Evolutionary conservation across 83 land plant species (phyloP).

Genomic region (Thuja plicata): DNA sequence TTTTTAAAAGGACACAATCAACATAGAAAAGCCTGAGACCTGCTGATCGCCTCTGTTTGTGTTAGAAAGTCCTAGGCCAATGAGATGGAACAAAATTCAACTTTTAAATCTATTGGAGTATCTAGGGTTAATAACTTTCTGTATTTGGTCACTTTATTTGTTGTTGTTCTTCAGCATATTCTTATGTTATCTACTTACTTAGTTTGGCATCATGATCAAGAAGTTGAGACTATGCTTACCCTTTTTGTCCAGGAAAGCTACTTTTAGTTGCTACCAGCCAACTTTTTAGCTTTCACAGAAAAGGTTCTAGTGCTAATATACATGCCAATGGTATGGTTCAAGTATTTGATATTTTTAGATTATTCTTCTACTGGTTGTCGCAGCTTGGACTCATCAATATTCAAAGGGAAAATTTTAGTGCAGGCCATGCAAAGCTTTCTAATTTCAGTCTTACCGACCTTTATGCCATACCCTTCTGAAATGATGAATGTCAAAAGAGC

Average conservation of each 20-base stretch:
- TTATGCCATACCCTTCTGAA: constrained; percentile 7
- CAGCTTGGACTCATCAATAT: not conserved
- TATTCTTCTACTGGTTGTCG: not conserved
- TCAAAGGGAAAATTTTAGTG: not conserved
- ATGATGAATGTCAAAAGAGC: constrained; percentile 2
- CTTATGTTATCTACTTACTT: not conserved
- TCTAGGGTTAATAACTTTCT: not conserved
- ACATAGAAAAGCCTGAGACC: not conserved
- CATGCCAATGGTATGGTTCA: not conserved
- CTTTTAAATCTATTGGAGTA: not conserved
- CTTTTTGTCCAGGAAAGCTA: not conserved
- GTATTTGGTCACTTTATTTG: not conserved
- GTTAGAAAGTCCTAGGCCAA: not conserved
- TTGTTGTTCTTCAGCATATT: not conserved
- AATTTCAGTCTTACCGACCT: constrained; percentile 10
- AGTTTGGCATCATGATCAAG: not conserved
- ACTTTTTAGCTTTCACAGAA: not conserved
- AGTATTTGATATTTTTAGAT: not conserved
- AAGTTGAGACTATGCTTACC: not conserved
- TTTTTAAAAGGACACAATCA: not conserved
- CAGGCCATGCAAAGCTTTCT: not conserved
- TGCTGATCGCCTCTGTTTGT: not conserved
- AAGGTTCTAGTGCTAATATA: not conserved
- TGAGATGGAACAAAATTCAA: not conserved
- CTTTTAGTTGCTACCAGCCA: not conserved